Evolutionary conservation across 768 basidiomycete genomes (phyloP).

Genomic region (Imleria badia): DNA sequence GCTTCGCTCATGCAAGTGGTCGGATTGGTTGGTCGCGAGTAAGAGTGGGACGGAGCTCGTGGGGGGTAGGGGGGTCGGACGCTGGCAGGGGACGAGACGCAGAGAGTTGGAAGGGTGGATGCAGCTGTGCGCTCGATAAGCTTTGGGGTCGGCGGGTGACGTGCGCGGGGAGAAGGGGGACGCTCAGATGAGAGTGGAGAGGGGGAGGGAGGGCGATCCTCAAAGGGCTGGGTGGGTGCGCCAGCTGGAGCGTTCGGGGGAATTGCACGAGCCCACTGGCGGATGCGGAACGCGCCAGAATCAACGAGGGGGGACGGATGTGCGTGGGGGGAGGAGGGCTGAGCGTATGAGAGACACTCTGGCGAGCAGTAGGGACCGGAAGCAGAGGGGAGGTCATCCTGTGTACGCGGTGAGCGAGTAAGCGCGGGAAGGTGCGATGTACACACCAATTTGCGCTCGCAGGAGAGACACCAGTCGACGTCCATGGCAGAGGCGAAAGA

Average conservation of each 20-base stretch:
- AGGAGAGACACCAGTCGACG: constrained; percentile 70
- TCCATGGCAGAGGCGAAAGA: constrained; percentile 43
- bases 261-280: constrained; percentile 32
- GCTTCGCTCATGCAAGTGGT: constrained; percentile 36
- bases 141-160: constrained; percentile 31
- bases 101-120: constrained; percentile 46
- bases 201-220: constrained; percentile 13
- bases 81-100: constrained; percentile 44
- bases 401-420: constrained; percentile 1
- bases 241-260: constrained; percentile 33
- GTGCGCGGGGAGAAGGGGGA: constrained; percentile 22
- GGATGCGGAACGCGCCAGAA: constrained; percentile 20
- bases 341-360: constrained; percentile 37
- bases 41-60: constrained; percentile 36
- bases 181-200: constrained; percentile 6
- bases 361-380: constrained; percentile 56
- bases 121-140: constrained; percentile 36
- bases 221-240: constrained; percentile 29
- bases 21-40: constrained; percentile 34
- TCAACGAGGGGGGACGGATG: not conserved
- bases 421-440: not conserved
- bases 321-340: constrained; percentile 28
- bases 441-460: constrained; percentile 59
- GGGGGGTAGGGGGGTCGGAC: constrained; percentile 26
- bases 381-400: constrained; percentile 29